Evolutionary conservation across 495 filamentous ascomycete genomes (phyloP), one percentile per base, ranked within the genome.

Genomic region (Aspergillus heteromorphus): DNA sequence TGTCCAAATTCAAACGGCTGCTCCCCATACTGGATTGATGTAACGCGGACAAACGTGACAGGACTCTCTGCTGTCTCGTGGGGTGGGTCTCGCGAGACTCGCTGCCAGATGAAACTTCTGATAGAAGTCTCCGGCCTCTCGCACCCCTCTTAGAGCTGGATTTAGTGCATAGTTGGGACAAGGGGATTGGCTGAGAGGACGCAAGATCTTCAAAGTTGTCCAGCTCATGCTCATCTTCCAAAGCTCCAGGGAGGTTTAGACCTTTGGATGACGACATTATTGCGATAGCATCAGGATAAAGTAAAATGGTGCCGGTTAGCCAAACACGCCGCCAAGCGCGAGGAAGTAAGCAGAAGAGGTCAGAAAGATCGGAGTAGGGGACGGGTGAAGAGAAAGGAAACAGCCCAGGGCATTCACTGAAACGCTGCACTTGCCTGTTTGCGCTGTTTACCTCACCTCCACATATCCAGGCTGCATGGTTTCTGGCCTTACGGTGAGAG

Each of bases 101-200:
- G 11, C 20, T 36, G 1, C 41, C 51, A 31, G 30, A 41, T 23
- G 48, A 21, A 11, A 20, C 49, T 0, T 54, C 56, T n/a, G 36
- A 40, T 16, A 21, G 40, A 3, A 58, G 50, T 38, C 53, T 60
- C 45, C 41, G 45, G 14, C 49, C 31, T 40, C 49, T 64, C 7
- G 38, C 41, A 8, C 52, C 56, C 49, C 54, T 65, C n/a, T 57
- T 45, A 9, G 61, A 53, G 31, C 54, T 48, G 3, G 52, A 45
- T 51, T 48, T 58, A 1, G 29, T 53, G 27, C 48, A 60, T 8
- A 65, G 29, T 7, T 62, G 49, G 19, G 54, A 56, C 23, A 67
- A 38, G 34, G 61, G 54, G n/a, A 70, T 42, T 2, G 64, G 64
- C 13, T 56, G 58, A 20, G 65, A 62, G 8, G 63, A 70, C 4